Base-by-base conservation (phyloP, 1,284 basidiomycete species). In the Cystobasidiaceae sp. region DNA sequence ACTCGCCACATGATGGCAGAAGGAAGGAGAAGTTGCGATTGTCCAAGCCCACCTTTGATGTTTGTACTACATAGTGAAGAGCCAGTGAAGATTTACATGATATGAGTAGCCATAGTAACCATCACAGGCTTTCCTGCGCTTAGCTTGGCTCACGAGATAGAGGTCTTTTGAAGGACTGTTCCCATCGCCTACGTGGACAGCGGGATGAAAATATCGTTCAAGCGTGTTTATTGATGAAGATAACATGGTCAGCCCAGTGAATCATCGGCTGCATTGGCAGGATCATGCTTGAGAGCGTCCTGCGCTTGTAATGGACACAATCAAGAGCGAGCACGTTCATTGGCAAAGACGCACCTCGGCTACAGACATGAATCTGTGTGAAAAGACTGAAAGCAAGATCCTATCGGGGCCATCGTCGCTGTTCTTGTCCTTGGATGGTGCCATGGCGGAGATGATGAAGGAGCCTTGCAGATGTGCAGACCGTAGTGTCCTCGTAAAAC, bases 311-410 rank as follows among this genome's bases (percentile, higher is more conserved):
- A 5, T 43, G 19, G 30, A 41, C 23, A 30, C 15, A 25, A 7
- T 62, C 17, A 33, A 6, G 21, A 19, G 46, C 17, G 15, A 49
- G 6, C 5, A 23, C 13, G 37, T 32, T 30, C 6, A 19, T 30
- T 17, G 15, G 1, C 4, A 11, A 37, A 11, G 19, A 15, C 58
- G 92, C 8, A 89, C 89, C 75, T 93, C 90, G 9, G 90, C 90
- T 28, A 92, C 87, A 73, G 86, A 86, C 88, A 92, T 92, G 80
- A 92, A 93, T 59, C 91, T 85, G 74, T 93, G 92, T 25, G 89
- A 89, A 72, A 93, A 93, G 30, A 94, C 82, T 0, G 90, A 91
- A 60, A 94, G 82, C 37, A 93, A 78, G 71, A 94, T 91, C 0
- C 90, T 89, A 75, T 94, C 91, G 3, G 68, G 55, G n/a, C 52